Evolutionary conservation across 257 asterid species (phyloP).

Genomic region (Henckelia pumila): DNA sequence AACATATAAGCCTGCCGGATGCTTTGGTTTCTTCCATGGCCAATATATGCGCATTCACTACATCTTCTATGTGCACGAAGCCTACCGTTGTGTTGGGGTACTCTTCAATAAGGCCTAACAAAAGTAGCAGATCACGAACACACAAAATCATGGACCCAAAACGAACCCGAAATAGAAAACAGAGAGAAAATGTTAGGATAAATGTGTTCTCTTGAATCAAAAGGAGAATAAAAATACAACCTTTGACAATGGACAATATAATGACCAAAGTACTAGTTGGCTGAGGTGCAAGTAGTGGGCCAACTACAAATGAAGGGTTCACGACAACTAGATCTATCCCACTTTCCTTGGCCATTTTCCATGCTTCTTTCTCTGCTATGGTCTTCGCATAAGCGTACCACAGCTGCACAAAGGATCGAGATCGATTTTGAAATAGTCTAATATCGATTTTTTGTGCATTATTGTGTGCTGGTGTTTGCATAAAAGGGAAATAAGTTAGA

Average conservation of each 20-base stretch:
- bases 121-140: too few relatives aligned
- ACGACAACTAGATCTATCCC: conserved; percentile 80
- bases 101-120: conserved; percentile 70
- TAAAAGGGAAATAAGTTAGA: background rate
- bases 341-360: conserved; percentile 62
- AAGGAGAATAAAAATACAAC: conserved; percentile 25
- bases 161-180: background rate
- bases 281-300: conserved; percentile 84
- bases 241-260: conserved; percentile 55
- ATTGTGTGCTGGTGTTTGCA: background rate
- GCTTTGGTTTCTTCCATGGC: conserved; percentile 82
- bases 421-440: too few relatives aligned
- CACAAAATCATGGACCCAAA: too few relatives aligned
- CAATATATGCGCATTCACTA: conserved; percentile 72
- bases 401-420: too few relatives aligned
- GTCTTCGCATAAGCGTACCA: conserved; percentile 97
- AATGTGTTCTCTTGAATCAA: background rate
- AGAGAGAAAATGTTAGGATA: too few relatives aligned
- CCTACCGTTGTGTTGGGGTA: conserved; percentile 69
- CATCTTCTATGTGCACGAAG: conserved; percentile 91
- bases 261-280: conserved; percentile 78
- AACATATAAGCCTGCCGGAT: conserved; percentile 69
- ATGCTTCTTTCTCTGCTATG: conserved; percentile 72
- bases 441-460: too few relatives aligned
- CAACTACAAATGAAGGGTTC: conserved; percentile 79